Evolutionary conservation across 768 basidiomycete genomes (phyloP), one percentile per base, ranked within the genome.

Genomic region (Inosperma sp.): DNA sequence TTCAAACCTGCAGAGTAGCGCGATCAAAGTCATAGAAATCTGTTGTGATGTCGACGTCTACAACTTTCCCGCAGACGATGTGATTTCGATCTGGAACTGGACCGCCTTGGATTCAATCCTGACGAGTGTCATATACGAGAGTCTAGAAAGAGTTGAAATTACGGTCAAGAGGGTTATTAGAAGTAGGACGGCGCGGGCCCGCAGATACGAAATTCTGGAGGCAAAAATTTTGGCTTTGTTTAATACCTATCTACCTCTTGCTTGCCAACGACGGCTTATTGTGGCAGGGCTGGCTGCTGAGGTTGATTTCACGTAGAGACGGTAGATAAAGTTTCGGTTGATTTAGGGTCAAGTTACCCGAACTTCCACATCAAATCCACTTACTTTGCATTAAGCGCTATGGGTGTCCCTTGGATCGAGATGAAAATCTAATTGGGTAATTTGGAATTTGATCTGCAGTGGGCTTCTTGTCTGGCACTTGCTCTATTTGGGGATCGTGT

Each of bases 11-110:
- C n/a, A n/a, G 16, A 22, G 34, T 14, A 52, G 30, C 39, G 37
- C 29, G 12, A n/a, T 59, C 14, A 31, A 59, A 41, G 39, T 21
- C 19, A 21, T 61, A 23, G 52, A 59, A 33, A 51, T 59, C 21
- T 27, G 55, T 16, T 56, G 54, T 37, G 57, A 61, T 17, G 55
- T 47, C 36, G 44, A 56, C 13, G 12, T 9, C 30, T 25, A 45
- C 34, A 33, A 30, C 6, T 51, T 61, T n/a, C 54, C 54, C 4
- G 29, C 49, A 14, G 52, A 56, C 17, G 34, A 16, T 6, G 41
- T 16, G 3, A 27, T 57, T 16, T 12, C 37, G 13, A 14, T 31
- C 0, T 55, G 54, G 54, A 29, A 41, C 13, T 59, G 55, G 58
- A 17, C 17, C 5, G 35, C 25, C 0, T 27, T 61, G 4, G 56